phyloP scores from a whole-genome alignment of 2,329 filamentous ascomycete species.

The Elsinoe fawcettii region DNA sequence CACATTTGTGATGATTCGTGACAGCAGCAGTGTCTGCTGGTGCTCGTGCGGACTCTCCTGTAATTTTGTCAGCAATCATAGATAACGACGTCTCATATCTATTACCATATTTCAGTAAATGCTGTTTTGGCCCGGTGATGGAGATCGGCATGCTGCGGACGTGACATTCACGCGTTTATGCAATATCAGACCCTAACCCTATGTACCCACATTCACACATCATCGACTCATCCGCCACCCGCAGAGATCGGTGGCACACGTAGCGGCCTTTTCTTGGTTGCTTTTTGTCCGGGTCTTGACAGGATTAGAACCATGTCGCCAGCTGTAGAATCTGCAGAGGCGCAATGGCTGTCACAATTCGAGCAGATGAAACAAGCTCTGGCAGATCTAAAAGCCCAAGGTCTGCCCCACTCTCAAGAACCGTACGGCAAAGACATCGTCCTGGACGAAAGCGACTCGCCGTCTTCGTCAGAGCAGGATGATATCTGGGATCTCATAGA shows the following conservation, averaged over 20 bases:
- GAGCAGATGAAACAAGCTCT: conserved; percentile 80
- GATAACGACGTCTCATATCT: not conserved
- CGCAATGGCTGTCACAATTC: conserved; percentile 78
- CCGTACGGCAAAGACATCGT: conserved; percentile 52
- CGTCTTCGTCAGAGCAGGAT: conserved; percentile 56
- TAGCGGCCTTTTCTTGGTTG: not conserved
- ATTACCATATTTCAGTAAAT: not conserved
- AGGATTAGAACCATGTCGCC: conserved; percentile 29
- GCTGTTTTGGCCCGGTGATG: not conserved
- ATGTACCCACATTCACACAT: not conserved
- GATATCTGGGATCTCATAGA: conserved; percentile 93
- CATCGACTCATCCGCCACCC: conserved; percentile 1
- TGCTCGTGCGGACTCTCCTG: conserved; percentile 95
- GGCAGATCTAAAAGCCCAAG: conserved; percentile 57
- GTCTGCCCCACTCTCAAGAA: conserved; percentile 38
- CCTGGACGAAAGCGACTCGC: conserved; percentile 58
- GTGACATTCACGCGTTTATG: conserved; percentile 10
- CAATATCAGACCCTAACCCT: conserved; percentile 11
- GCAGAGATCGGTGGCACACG: no score
- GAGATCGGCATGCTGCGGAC: not conserved
- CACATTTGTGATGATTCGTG: conserved; percentile 94
- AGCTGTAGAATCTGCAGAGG: conserved; percentile 39
- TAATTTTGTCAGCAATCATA: not conserved
- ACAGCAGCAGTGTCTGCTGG: conserved; percentile 87
- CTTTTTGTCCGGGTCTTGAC: not conserved